Base-by-base conservation (phyloP, 805 yeast species). In the Priceomyces carsonii region DNA sequence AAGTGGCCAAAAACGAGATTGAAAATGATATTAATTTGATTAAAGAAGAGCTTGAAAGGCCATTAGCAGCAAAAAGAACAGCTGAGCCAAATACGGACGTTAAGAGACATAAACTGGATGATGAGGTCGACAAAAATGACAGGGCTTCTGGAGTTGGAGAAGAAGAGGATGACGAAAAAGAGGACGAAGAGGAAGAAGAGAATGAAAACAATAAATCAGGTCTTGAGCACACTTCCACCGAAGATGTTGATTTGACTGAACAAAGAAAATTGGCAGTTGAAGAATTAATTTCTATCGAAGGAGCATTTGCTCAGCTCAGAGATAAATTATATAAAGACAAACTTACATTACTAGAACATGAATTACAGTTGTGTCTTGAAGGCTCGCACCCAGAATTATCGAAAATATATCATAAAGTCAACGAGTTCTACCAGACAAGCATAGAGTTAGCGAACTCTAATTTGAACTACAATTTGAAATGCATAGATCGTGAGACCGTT, bases 381-480 rank as follows among this genome's bases (percentile, higher is more conserved):
- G 96, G 96, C 8, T 77, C 88, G 14, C 99, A 93, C 59, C 98
- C 98, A 0, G 96, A 90, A 49, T 72, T 91, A 36, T 74, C 85
- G 24, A 73, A 77, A 31, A 83, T 85, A 35, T 79, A 84, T 56
- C 74, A 73, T 48, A 78, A 80, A 58, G 79, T 93, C 33, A 85
- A 83, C 39, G 75, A 77, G 27, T 80, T 83, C 45, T 80, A 88
- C 45, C 87, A 87, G 45, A 80, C 79, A 39, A 83, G 81, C 55
- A 63, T 89, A 17, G 67, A 53, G 38, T 46, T 61, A 37, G 70
- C 73, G 29, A 63, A 68, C 41, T 52, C 61, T 35, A 68, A 68
- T 28, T 51, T 69, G 35, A 57, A 57, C 44, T 89, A 88, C 60
- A 82, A 80, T 50, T 64, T 87, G 36, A 73, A 78, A 48, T 82